phyloP scores from a whole-genome alignment of 179 eudicot species.

The Monotropa hypopitys region DNA sequence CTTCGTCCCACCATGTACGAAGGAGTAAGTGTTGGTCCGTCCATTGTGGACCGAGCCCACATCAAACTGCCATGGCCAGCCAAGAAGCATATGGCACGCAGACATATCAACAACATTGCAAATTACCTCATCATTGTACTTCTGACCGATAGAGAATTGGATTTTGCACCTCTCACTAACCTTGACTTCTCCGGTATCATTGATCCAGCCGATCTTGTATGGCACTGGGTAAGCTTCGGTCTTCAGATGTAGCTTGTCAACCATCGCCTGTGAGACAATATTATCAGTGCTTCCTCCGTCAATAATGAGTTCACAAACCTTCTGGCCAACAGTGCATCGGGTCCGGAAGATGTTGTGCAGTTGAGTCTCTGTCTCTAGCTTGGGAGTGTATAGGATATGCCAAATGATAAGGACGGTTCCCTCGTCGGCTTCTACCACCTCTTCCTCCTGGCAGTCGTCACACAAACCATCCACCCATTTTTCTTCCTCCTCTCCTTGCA shows the following conservation, averaged over 20 bases:
- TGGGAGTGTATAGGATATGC: not conserved
- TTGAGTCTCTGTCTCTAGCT: not conserved
- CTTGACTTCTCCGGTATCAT: not conserved
- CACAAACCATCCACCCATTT: not conserved
- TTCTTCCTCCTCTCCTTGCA: no score
- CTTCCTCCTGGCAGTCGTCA: not conserved
- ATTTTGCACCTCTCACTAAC: no score
- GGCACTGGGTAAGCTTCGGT: not conserved
- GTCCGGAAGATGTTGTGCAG: not conserved
- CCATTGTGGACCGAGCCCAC: not conserved
- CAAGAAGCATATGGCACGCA: not conserved
- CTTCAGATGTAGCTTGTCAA: no score
- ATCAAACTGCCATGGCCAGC: not conserved
- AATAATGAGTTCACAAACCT: no score
- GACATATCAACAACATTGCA: not conserved
- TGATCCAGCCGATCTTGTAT: not conserved
- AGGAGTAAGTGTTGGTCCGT: not conserved
- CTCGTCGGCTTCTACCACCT: no score
- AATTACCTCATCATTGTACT: not conserved
- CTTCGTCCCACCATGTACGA: no score
- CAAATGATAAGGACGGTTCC: not conserved
- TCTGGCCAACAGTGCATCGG: not conserved
- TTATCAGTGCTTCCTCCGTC: no score
- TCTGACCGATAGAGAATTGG: no score
- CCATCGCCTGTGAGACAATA: no score